Percentiles rank a stretch among this genome's conserved stretches.
These are phyloP conservation scores for Mimosa pudica DNA, from an alignment of 306 rosid genomes.

Conservation along the genomic window DNA sequence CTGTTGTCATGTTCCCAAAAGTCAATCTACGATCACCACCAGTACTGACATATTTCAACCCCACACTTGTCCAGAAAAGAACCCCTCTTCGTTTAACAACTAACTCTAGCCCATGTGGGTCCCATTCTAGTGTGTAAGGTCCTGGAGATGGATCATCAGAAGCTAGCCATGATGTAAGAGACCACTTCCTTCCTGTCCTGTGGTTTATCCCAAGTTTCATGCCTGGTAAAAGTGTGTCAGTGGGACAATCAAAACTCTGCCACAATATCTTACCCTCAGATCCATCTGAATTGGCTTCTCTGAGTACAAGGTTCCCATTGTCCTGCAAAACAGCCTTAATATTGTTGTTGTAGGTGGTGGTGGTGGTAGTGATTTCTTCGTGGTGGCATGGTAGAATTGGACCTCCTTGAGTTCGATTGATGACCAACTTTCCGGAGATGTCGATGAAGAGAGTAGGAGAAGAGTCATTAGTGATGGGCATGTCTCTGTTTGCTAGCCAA, in stretches of 20 bases:
- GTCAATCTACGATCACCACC: neutral
- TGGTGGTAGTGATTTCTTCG: too few species aligned
- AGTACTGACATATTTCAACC: too few species aligned
- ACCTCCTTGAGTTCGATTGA: neutral
- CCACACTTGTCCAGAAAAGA: neutral
- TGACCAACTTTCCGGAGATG: neutral
- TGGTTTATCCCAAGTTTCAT: too few species aligned
- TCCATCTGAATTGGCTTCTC: neutral
- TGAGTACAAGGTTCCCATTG: neutral
- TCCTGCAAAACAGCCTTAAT: neutral
- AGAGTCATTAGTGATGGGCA: too few species aligned
- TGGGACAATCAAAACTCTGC: slow-evolving; percentile 4
- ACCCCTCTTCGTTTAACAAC: neutral
- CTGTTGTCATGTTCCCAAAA: neutral
- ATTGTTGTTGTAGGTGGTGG: too few species aligned
- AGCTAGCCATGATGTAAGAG: neutral
- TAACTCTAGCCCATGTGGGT: neutral
- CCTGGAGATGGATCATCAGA: neutral
- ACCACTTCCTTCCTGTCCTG: too few species aligned
- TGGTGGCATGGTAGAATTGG: neutral
- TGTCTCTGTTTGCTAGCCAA: too few species aligned
- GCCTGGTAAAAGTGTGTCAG: neutral
- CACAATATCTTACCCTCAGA: neutral
- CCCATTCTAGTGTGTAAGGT: neutral
- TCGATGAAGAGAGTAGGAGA: neutral